A percentile compares a stretch with the other conserved stretches of the same genome.
Evolutionary conservation across 192 early-diverging fungal species (phyloP).

Genomic region (Linnemannia exigua): DNA sequence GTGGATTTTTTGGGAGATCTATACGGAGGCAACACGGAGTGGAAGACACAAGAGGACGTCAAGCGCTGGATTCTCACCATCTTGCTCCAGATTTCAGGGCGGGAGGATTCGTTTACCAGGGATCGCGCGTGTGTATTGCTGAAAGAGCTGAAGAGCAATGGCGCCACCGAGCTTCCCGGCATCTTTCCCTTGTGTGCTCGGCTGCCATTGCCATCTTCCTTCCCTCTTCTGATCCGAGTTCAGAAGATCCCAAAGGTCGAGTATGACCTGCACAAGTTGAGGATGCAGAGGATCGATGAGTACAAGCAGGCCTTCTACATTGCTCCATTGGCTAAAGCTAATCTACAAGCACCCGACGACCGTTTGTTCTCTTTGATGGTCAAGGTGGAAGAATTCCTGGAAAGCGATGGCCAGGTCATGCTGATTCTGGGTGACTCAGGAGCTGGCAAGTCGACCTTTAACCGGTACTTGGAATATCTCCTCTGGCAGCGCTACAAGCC

Average conservation of each 20-base stretch:
- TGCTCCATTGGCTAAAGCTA: background rate
- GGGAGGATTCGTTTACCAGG: too few species aligned
- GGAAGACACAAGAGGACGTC: background rate
- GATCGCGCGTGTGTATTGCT: too few species aligned
- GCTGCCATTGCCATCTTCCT: background rate
- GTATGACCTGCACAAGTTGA: background rate
- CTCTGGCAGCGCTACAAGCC: background rate
- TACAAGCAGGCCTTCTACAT: background rate
- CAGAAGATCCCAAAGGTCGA: background rate
- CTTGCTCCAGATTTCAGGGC: background rate
- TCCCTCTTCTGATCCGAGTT: background rate
- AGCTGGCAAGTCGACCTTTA: background rate
- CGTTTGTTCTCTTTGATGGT: background rate
- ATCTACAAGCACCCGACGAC: background rate
- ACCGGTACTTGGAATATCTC: background rate
- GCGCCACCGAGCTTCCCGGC: too few species aligned
- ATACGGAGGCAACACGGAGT: background rate
- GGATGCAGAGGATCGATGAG: background rate
- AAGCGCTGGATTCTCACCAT: background rate
- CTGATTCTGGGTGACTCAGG: background rate
- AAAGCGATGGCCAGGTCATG: background rate
- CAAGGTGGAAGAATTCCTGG: background rate
- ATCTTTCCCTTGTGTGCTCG: too few species aligned
- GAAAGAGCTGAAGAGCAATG: too few species aligned
- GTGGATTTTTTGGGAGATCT: background rate